These are phyloP conservation scores for Cladophialophora chaetospira DNA, from an alignment of 2,329 filamentous ascomycete genomes.

Conservation along the genomic window DNA sequence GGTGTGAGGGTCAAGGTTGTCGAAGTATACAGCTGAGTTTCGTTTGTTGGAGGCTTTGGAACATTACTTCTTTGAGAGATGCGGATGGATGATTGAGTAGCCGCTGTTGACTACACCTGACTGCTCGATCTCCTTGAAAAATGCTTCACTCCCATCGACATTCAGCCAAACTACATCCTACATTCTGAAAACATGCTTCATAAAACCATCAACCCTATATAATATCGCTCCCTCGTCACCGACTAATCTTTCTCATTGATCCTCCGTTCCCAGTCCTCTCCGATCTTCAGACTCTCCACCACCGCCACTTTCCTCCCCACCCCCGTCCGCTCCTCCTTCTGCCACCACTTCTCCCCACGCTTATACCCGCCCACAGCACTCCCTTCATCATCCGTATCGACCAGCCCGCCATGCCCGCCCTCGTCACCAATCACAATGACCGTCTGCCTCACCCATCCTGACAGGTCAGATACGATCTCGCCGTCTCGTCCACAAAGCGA, in stretches of 20 bases:
- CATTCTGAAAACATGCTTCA: neutral
- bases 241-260: slow-evolving; percentile 58
- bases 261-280: slow-evolving; percentile 83
- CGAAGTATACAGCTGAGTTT: neutral
- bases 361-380: slow-evolving; percentile 41
- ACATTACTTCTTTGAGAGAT: too few relatives aligned
- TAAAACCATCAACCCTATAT: slow-evolving; percentile 34
- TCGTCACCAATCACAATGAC: slow-evolving; percentile 61
- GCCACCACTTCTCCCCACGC: slow-evolving; percentile 63
- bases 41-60: too few relatives aligned
- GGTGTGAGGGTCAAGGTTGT: slow-evolving; percentile 25
- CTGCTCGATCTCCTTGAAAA: too few relatives aligned
- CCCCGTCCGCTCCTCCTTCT: slow-evolving; percentile 77
- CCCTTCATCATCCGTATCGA: slow-evolving; percentile 71
- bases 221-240: neutral
- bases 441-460: slow-evolving; percentile 64
- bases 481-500: slow-evolving; percentile 77
- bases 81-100: too few relatives aligned
- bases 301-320: slow-evolving; percentile 85
- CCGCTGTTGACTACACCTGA: too few relatives aligned
- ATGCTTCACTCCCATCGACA: too few relatives aligned
- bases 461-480: slow-evolving; percentile 67
- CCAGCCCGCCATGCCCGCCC: slow-evolving; percentile 69
- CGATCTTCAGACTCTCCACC: slow-evolving; percentile 77
- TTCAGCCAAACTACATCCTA: too few relatives aligned